Evolutionary conservation across 2,329 filamentous ascomycete species (phyloP).

Genomic region (Calonectria hongkongensis): DNA sequence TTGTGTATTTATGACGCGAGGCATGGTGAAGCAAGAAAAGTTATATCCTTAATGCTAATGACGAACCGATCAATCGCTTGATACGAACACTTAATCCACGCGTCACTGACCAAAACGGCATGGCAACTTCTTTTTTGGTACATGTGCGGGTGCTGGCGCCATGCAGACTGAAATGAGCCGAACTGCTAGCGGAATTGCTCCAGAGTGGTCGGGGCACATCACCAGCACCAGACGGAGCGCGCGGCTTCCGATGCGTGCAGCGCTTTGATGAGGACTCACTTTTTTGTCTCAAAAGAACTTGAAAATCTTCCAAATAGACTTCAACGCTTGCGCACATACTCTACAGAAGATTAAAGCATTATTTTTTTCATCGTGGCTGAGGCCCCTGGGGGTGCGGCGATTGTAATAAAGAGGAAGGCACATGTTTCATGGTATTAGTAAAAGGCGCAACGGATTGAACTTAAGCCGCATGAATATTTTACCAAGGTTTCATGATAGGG

Average conservation of each 20-base stretch:
- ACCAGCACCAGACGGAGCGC: conserved; percentile 2
- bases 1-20: conserved; percentile 5
- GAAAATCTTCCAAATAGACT: conserved; percentile 12
- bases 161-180: background rate
- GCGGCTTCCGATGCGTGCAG: conserved; percentile 7
- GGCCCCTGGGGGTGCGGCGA: background rate
- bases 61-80: background rate
- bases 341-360: background rate
- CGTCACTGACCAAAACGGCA: background rate
- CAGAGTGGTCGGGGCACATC: background rate
- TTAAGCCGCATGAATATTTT: background rate
- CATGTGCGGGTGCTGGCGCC: background rate
- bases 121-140: conserved; percentile 3
- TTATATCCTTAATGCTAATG: conserved; percentile 19
- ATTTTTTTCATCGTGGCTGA: background rate
- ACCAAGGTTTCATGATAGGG: background rate
- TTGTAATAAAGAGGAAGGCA: background rate
- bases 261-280: background rate
- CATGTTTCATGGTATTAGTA: background rate
- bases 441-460: background rate
- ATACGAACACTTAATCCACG: background rate
- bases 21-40: background rate
- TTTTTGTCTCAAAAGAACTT: background rate
- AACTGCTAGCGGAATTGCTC: background rate
- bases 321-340: background rate